Evolutionary conservation across 2,329 filamentous ascomycete species (phyloP), one percentile per base, ranked within the genome.

Genomic region (Cladophialophora yegresii): DNA sequence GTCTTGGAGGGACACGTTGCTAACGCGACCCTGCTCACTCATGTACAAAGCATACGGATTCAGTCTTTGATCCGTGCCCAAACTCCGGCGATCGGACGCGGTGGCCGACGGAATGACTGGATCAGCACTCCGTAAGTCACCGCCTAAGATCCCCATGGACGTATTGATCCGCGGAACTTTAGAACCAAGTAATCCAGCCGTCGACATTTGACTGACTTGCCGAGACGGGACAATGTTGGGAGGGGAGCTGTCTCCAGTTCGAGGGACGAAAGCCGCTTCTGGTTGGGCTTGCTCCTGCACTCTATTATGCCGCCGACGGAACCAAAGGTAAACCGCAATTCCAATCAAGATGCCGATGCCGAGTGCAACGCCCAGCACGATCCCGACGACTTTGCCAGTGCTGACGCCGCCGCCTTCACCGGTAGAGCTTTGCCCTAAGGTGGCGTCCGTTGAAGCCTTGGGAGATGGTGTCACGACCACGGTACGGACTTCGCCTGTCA

Each of bases 1-100:
- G 65, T 81, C 79, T 65, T 80, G 78, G 22, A 81, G 75, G 20
- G 79, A 81, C 20, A 80, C 72, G 64, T 76, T 78, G 70, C 79
- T 81, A 51, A 76, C 72, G 36, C 78, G 78, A 55, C 74, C 71
- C 60, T 77, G 78, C 57, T 78, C 74, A 13, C 75, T 73, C 67
- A 78, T 79, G 59, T 80, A 74, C 26, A 74, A 68, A 7, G 75
- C 73, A 64, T 76, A 76, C 53, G 77, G 76, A 64, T 80, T 80
- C 74, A 81, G 72, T 62, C 79, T 77, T 66, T 76, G 76, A 66
- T 81, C 79, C 45, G 76, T 80, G 16, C 59, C 66, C 55, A 70
- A 26, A 61, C 67, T 71, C n/a, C 64, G 63, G 23, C 70, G 70
- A 63, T 69, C 67, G 40, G 67, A 60, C 13, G 43, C 67, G 32